Conservation (phyloP, 805 yeast genomes). For the Monosporozyma yasuniensis region DNA sequence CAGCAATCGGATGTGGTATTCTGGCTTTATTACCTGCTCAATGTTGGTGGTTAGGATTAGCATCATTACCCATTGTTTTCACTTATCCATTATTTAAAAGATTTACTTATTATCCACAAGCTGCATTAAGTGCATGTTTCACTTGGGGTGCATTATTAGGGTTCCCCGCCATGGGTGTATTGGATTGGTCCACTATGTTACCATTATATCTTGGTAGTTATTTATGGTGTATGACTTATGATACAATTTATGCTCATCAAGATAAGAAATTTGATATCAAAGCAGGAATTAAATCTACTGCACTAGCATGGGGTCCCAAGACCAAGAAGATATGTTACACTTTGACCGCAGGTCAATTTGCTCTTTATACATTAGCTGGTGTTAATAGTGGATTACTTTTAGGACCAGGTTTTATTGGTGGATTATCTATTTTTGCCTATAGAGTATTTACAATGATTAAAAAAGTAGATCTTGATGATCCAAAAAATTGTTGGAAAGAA, state of each 20-base stretch:
- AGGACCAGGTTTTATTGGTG: conserved; percentile 78
- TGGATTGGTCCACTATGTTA: conserved; percentile 65
- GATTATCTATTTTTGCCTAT: conserved; percentile 58
- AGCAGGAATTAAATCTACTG: conserved; percentile 93
- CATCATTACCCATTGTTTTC: conserved; percentile 68
- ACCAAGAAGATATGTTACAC: conserved; percentile 63
- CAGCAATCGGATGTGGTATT: conserved; percentile 63
- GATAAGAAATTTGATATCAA: conserved; percentile 79
- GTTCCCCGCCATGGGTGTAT: conserved; percentile 90
- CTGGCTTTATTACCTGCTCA: conserved; percentile 65
- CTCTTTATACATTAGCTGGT: conserved; percentile 59
- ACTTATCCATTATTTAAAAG: conserved; percentile 91
- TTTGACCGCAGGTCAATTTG: conserved; percentile 59
- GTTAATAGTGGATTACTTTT: conserved; percentile 49
- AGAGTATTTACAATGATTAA: conserved; percentile 61
- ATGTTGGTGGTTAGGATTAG: conserved; percentile 76
- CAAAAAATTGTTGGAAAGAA: conserved; percentile 72
- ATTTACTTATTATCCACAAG: conserved; percentile 93
- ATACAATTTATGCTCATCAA: conserved; percentile 95
- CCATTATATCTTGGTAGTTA: conserved; percentile 71
- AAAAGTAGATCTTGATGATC: conserved; percentile 69
- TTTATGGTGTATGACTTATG: conserved; percentile 93
- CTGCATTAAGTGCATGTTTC: conserved; percentile 68
- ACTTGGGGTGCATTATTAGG: conserved; percentile 94
- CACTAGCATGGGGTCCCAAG: conserved; percentile 79